These are phyloP conservation scores for Solanum etuberosum DNA, from an alignment of 257 asterid genomes.

Conservation along the genomic window DNA sequence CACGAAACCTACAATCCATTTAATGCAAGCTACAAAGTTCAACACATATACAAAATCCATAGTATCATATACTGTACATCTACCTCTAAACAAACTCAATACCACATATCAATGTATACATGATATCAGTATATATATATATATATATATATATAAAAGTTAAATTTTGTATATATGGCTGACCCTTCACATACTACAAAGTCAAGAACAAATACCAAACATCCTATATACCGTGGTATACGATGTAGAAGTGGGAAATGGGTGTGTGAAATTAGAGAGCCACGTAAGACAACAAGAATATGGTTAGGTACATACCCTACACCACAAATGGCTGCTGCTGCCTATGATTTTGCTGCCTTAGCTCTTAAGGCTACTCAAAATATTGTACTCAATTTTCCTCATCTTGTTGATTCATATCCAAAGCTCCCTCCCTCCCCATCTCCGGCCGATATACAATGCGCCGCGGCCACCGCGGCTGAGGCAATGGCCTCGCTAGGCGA, in stretches of 20 bases:
- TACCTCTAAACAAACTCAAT: background rate
- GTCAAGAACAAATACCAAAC: constrained; percentile 19
- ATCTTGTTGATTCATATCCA: constrained; percentile 16
- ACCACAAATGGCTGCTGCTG: constrained; percentile 41
- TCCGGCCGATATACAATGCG: constrained; percentile 23
- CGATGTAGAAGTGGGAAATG: constrained; percentile 45
- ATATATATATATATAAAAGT: background rate
- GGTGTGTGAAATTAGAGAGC: constrained; percentile 40
- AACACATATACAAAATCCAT: background rate
- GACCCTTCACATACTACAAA: constrained; percentile 9
- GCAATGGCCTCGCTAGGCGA: background rate
- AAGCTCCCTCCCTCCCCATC: constrained; percentile 29
- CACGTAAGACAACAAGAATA: constrained; percentile 30
- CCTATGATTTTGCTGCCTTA: constrained; percentile 33
- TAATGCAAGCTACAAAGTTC: background rate
- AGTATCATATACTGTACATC: background rate
- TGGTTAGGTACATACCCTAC: constrained; percentile 38
- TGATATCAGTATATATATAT: background rate
- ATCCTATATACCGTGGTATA: constrained; percentile 38
- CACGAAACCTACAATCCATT: background rate
- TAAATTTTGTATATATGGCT: constrained; percentile 13
- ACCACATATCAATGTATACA: background rate
- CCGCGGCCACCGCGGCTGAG: constrained; percentile 36
- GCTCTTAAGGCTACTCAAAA: constrained; percentile 20
- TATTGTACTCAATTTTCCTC: constrained; percentile 35